Percentiles rank a stretch among this genome's conserved stretches.
These are phyloP conservation scores for Cryomyces minteri DNA, from an alignment of 495 filamentous ascomycete species.

Conservation along the genomic window DNA sequence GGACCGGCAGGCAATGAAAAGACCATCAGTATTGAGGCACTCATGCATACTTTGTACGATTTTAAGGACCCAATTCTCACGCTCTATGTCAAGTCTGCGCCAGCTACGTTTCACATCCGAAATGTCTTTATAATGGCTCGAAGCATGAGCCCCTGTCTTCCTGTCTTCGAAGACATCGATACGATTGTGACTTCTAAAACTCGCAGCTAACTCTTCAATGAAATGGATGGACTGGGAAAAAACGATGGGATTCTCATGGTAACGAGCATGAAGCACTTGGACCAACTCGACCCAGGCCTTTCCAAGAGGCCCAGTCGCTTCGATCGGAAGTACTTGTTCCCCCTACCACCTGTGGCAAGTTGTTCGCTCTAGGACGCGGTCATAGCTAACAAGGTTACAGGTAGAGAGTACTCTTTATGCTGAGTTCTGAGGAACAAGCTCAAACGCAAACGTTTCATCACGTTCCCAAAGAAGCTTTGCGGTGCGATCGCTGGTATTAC, in stretches of 20 bases:
- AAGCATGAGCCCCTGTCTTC: conserved; percentile 24
- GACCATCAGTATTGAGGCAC: conserved; percentile 23
- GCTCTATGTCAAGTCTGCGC: conserved; percentile 34
- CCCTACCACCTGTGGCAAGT: conserved; percentile 4
- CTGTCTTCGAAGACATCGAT: conserved; percentile 51
- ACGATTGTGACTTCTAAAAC: conserved; percentile 33
- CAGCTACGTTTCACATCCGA: conserved; percentile 11
- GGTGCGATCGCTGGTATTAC: conserved; percentile 10
- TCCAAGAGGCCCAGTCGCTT: conserved; percentile 19
- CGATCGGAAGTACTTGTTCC: conserved; percentile 21
- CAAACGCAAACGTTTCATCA: conserved; percentile 2
- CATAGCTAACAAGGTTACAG: neutral
- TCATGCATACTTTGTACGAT: conserved; percentile 36
- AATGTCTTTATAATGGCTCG: conserved; percentile 17
- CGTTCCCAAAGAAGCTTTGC: conserved; percentile 8
- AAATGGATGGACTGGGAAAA: conserved; percentile 45
- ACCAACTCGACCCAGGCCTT: conserved; percentile 17
- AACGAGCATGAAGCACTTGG: conserved; percentile 19
- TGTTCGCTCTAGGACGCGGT: neutral
- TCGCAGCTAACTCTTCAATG: conserved; percentile 50
- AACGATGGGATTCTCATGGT: conserved; percentile 24
- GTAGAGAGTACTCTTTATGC: conserved; percentile 7
- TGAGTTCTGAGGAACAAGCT: conserved; percentile 19
- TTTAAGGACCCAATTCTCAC: conserved; percentile 22
- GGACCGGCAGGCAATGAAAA: conserved; percentile 19